These are phyloP conservation scores for Angomonas deanei DNA, from an alignment of 208 protist species.

Conservation along the genomic window DNA sequence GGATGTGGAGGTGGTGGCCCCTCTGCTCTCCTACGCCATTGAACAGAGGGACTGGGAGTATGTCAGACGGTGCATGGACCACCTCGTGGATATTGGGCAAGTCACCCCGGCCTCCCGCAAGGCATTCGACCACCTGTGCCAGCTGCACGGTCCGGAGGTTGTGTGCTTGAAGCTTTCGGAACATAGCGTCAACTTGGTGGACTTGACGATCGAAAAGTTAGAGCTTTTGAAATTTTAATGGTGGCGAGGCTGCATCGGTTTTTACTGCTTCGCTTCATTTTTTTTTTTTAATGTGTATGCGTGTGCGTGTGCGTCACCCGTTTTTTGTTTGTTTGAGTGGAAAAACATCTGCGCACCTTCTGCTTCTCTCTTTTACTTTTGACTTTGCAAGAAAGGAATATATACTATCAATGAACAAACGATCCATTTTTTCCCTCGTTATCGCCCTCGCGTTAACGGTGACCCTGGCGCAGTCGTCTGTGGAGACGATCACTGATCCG, in stretches of 20 bases:
- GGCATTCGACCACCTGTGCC: constrained; percentile 65
- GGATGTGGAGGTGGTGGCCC: constrained; percentile 81
- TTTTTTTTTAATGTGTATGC: constrained; percentile 1
- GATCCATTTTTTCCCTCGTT: background rate
- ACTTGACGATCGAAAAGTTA: constrained; percentile 69
- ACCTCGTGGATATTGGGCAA: constrained; percentile 84
- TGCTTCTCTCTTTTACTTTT: too few species aligned
- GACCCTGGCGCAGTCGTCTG: constrained; percentile 11
- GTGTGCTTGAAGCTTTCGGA: constrained; percentile 54
- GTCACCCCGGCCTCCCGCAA: constrained; percentile 54
- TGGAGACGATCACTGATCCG: constrained; percentile 33
- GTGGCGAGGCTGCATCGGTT: background rate
- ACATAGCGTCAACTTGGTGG: constrained; percentile 48
- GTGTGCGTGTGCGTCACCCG: background rate
- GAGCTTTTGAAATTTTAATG: constrained; percentile 72
- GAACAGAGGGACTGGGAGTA: constrained; percentile 71
- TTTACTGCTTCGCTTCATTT: background rate
- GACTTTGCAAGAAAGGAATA: too few species aligned
- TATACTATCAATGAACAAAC: constrained; percentile 7
- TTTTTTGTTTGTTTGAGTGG: background rate
- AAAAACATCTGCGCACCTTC: background rate
- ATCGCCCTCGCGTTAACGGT: constrained; percentile 1
- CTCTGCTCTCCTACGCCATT: constrained; percentile 72
- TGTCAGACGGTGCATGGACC: constrained; percentile 68
- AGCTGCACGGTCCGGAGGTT: constrained; percentile 56